These are phyloP conservation scores for Curvularia spicifera DNA, from an alignment of 2,329 filamentous ascomycete species.

Conservation along the genomic window DNA sequence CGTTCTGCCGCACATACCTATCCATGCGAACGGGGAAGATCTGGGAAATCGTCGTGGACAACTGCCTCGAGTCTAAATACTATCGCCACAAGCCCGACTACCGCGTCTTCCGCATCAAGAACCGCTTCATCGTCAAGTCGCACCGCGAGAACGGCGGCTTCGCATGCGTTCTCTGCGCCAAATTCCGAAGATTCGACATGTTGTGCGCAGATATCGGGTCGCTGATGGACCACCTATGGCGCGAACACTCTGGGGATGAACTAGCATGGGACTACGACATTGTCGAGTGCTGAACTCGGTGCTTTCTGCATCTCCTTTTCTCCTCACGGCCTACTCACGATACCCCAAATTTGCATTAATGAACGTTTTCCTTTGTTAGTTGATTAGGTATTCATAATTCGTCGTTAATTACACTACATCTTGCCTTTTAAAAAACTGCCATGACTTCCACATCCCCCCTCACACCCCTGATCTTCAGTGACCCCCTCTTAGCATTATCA, in stretches of 20 bases:
- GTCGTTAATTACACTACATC: neutral
- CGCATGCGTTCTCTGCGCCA: slow-evolving; percentile 41
- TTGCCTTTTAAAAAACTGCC: slow-evolving; percentile 18
- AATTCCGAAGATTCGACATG: slow-evolving; percentile 35
- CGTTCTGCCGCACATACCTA: slow-evolving; percentile 35
- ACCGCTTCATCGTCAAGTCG: slow-evolving; percentile 41
- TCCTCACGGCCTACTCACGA: neutral
- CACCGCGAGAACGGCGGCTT: slow-evolving; percentile 39
- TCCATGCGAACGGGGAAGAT: slow-evolving; percentile 31
- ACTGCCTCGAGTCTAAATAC: slow-evolving; percentile 8
- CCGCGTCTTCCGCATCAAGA: slow-evolving; percentile 34
- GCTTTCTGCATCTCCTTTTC: neutral
- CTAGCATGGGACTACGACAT: slow-evolving; percentile 39
- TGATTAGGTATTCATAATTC: neutral
- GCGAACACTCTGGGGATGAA: slow-evolving; percentile 38
- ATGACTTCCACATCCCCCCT: slow-evolving; percentile 21
- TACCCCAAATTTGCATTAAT: neutral
- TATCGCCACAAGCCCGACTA: slow-evolving; percentile 8
- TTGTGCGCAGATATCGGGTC: slow-evolving; percentile 31
- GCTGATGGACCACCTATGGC: slow-evolving; percentile 46
- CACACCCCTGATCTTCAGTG: slow-evolving; percentile 15
- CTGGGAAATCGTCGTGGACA: slow-evolving; percentile 39
- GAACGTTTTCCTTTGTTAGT: neutral
- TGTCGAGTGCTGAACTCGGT: slow-evolving; percentile 18
- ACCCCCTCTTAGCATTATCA: slow-evolving; percentile 17